phyloP scores from a whole-genome alignment of 139 green algal species.

The Auxenochlorella pyrenoidosa region DNA sequence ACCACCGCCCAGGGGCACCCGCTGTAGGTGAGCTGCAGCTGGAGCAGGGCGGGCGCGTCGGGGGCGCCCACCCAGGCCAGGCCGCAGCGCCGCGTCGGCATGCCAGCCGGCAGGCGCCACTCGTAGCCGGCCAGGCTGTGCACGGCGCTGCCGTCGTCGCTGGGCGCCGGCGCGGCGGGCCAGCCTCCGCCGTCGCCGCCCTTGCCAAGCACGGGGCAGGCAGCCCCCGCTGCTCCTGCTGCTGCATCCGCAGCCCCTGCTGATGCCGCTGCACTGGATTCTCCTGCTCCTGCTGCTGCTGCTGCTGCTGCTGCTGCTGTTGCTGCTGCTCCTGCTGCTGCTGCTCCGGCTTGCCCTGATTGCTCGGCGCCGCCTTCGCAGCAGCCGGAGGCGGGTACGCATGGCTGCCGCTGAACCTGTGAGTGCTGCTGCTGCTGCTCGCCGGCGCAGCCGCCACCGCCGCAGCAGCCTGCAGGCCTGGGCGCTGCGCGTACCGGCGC shows the following conservation, averaged over 20 bases:
- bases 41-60: slow-evolving; percentile 52
- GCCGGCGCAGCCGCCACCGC: neutral
- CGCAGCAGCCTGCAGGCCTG: neutral
- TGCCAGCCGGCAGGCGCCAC: slow-evolving; percentile 33
- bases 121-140: slow-evolving; percentile 45
- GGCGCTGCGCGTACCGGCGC: neutral
- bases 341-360: neutral
- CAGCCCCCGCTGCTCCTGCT: neutral
- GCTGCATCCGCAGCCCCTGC: neutral
- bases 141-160: neutral
- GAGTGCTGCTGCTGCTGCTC: slow-evolving; percentile 30
- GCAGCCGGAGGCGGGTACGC: neutral
- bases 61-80: slow-evolving; percentile 71
- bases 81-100: slow-evolving; percentile 15
- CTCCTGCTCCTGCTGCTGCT: no score
- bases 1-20: slow-evolving; percentile 57
- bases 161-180: slow-evolving; percentile 11
- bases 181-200: neutral
- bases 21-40: slow-evolving; percentile 76
- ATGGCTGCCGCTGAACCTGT: neutral
- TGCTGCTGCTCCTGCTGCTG: neutral
- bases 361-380: neutral
- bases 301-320: slow-evolving; percentile 24
- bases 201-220: no score
- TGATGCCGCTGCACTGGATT: slow-evolving; percentile 15